Base-by-base conservation (phyloP, 1,284 basidiomycete genomes). In the Cutaneotrichosporon arboriforme region DNA sequence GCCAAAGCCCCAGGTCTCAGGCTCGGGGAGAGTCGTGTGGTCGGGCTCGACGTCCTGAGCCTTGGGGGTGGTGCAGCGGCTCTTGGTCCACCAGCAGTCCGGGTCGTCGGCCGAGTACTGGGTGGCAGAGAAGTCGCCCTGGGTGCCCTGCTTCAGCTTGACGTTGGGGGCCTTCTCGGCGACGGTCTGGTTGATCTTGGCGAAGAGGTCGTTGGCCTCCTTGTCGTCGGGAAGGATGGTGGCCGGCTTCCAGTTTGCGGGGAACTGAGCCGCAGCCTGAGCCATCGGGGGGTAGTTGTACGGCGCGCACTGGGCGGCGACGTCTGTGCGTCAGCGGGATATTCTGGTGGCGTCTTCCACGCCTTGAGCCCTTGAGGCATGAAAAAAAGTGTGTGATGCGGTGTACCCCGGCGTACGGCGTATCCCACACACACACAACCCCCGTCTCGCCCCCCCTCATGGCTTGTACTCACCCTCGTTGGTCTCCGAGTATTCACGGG, bases 1-100 rank as follows among this genome's bases (percentile, higher is more conserved):
- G 4, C 76, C 76, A 31, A 78, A 67, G 26, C 80, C 79, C 75
- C 77, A 81, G 1, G 79, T 79, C 43, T 82, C 55, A 3, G 79
- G 77, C 60, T 79, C 77, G 12, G 77, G 75, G 22, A 70, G 56
- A 12, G 58, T 68, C 8, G 70, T 69, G 37, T 78, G 59, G 54
- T 80, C 79, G 21, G 64, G 57, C 4, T 60, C 46, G 12, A 79
- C 44, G 5, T 62, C 61, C 3, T 58, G 45, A 23, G 45, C 51
- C 9, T 59, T 41, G 21, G 76, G 73, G 1, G 58, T 67, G 20
- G 63, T 68, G 57, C 77, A 77, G 45, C 67, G 57, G 17, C 60
- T 61, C 49, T 59, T 68, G 1, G 75, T 70, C 76, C 76, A 78
- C 76, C 75, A 76, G 59, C 73, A 51, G 54, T 52, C 38, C 14